Evolutionary conservation across 2,329 filamentous ascomycete genomes (phyloP), one percentile per base, ranked within the genome.

Genomic region (Talaromyces sp.): DNA sequence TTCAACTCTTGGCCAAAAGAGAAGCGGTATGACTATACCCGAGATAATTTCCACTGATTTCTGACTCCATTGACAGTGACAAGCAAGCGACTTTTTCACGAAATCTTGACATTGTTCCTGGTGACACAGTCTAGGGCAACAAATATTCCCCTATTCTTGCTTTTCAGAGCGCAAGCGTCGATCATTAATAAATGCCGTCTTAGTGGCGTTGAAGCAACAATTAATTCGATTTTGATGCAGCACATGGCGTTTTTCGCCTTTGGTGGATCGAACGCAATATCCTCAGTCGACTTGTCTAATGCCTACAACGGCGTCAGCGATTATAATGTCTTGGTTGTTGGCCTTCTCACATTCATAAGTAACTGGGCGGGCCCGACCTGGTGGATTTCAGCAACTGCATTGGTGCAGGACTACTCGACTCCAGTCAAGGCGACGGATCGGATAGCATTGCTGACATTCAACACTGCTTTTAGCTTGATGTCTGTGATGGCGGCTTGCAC

Each of bases 351-450:
- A 2, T 96, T 97, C 69, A 72, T 91, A 7, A 86, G 89, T 67
- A 99, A 99, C 73, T 99, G 93, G 93, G 87, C 91, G 0, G 95
- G 89, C 0, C 86, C 93, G 0, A 84, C 98, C 11, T 98, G 90
- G 84, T 99, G 93, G 91, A 82, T 84, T 3, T 87, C 84, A 3
- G 87, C 86, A 17, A 84, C 86, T 46, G 65, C 67, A 53, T 67
- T 70, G 55, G 67, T 75, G 35, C 70, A 66, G 26, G 60, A 61
- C 24, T 64, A 41, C 17, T 64, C 56, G 26, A 60, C 35, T 17
- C 51, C 27, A 29, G 56, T 58, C 38, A 54, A 75, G 73, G n/a
- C 81, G 77, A 65, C 71, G 59, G 75, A 66, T 49, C 65, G 95
- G 70, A 70, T 89, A 0, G 78, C 83, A 0, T 68, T 90, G 46